phyloP scores from a whole-genome alignment of 208 protist species.

The Leishmania arabica region DNA sequence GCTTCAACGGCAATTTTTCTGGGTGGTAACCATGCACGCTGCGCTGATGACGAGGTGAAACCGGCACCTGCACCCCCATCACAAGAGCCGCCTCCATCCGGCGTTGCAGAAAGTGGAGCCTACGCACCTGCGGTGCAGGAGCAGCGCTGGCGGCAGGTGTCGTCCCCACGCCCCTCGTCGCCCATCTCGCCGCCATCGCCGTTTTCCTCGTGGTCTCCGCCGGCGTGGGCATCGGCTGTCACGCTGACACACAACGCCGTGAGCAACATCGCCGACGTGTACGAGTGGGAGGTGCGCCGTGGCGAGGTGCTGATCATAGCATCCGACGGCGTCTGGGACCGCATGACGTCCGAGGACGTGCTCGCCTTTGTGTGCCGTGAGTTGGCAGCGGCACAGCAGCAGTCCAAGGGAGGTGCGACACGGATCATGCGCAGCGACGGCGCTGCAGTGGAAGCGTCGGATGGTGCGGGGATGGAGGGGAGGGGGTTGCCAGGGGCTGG shows the following conservation, averaged over 20 bases:
- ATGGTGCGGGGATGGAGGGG: not conserved
- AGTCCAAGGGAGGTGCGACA: not conserved
- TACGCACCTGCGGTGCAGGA: not conserved
- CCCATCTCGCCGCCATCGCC: constrained; percentile 4
- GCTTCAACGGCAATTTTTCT: not conserved
- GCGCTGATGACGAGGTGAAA: not conserved
- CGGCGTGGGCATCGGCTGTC: not conserved
- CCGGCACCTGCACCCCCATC: not conserved
- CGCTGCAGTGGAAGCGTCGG: not conserved
- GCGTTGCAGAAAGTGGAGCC: not conserved
- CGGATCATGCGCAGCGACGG: not conserved
- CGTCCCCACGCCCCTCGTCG: not conserved
- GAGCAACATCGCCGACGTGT: constrained; percentile 78
- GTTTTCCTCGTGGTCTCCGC: not conserved
- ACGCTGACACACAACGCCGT: constrained; percentile 47
- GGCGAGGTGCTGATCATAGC: constrained; percentile 81
- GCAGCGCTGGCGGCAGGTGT: not conserved
- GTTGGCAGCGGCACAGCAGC: not conserved
- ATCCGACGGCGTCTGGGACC: constrained; percentile 83
- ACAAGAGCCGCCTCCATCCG: not conserved
- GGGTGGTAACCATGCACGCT: not conserved
- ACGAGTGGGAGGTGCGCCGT: constrained; percentile 53
- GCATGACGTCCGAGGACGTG: constrained; percentile 59
- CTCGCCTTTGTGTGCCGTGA: constrained; percentile 47
- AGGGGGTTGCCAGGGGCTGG: not conserved